Conservation (phyloP, 495 filamentous ascomycete species). For the Daldinia decipiens region DNA sequence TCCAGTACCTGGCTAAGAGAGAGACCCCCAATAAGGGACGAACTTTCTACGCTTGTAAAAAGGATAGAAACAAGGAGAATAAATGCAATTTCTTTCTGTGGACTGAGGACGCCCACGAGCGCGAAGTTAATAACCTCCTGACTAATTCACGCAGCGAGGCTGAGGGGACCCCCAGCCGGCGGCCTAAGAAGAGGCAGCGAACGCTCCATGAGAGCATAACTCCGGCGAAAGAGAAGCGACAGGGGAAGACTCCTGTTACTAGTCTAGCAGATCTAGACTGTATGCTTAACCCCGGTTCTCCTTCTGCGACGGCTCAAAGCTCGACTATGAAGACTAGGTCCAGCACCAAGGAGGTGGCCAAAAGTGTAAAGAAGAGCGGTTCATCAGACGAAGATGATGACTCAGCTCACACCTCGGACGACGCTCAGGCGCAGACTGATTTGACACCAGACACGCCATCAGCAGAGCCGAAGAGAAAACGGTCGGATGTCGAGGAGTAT, state of each 20-base stretch:
- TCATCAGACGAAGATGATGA: constrained; percentile 8
- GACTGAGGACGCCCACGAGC: constrained; percentile 67
- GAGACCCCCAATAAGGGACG: constrained; percentile 71
- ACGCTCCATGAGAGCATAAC: constrained; percentile 43
- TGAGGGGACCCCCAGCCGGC: constrained; percentile 21
- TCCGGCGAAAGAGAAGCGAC: constrained; percentile 33
- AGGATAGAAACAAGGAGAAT: constrained; percentile 52
- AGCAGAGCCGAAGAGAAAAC: constrained; percentile 31
- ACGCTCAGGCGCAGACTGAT: not conserved
- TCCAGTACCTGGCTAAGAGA: constrained; percentile 71
- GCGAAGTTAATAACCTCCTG: constrained; percentile 63
- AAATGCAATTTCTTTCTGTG: constrained; percentile 79
- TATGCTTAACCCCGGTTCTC: constrained; percentile 11
- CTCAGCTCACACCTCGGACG: constrained; percentile 6
- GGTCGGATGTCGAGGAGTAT: constrained; percentile 33
- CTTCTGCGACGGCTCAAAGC: constrained; percentile 13
- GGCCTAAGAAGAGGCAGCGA: constrained; percentile 33
- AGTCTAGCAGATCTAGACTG: constrained; percentile 34
- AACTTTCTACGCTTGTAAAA: constrained; percentile 75
- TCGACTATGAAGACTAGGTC: not conserved
- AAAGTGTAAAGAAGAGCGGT: not conserved
- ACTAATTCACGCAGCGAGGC: constrained; percentile 53
- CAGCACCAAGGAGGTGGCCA: not conserved
- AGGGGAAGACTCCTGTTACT: constrained; percentile 27
- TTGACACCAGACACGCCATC: constrained; percentile 12